Percentiles rank a stretch among this genome's conserved stretches.
Conservation (phyloP, 495 filamentous ascomycete species). For the Entonaema liquescens region DNA sequence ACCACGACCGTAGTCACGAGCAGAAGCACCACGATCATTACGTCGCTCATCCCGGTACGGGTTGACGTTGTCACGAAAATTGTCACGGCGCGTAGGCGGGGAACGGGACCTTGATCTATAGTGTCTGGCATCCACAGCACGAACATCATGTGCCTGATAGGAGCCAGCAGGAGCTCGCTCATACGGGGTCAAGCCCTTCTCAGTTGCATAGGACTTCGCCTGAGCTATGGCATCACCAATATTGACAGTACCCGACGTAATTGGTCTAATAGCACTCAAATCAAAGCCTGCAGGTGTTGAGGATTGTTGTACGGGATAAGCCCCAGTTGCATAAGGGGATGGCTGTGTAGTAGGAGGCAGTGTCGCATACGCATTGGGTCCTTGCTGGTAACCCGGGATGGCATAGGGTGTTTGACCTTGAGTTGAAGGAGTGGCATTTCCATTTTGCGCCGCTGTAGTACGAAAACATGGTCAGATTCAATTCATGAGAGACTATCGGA, state of each 20-base stretch:
- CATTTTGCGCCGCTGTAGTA: slow-evolving; percentile 24
- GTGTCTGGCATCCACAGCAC: slow-evolving; percentile 52
- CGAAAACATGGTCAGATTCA: slow-evolving; percentile 16
- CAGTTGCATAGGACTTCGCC: slow-evolving; percentile 73
- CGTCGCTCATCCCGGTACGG: slow-evolving; percentile 82
- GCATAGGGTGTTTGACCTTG: slow-evolving; percentile 49
- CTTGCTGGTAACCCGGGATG: slow-evolving; percentile 54
- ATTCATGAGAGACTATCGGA: slow-evolving; percentile 5
- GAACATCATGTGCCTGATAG: slow-evolving; percentile 53
- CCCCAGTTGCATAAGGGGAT: slow-evolving; percentile 50
- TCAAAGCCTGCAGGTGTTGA: slow-evolving; percentile 74
- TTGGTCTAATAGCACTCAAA: slow-evolving; percentile 75
- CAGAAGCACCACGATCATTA: slow-evolving; percentile 62
- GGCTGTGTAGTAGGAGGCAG: slow-evolving; percentile 49
- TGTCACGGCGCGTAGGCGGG: slow-evolving; percentile 70
- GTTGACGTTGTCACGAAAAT: slow-evolving; percentile 75
- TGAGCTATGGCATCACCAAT: slow-evolving; percentile 77
- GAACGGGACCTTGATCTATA: slow-evolving; percentile 75
- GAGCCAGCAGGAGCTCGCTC: slow-evolving; percentile 53
- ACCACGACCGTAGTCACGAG: slow-evolving; percentile 67
- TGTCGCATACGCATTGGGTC: slow-evolving; percentile 36
- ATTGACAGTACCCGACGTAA: slow-evolving; percentile 75
- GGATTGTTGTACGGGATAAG: slow-evolving; percentile 70
- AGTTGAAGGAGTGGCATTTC: slow-evolving; percentile 42
- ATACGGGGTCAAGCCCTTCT: slow-evolving; percentile 69